Conservation (phyloP, 257 asterid genomes). For the Solanum appendiculatum region DNA sequence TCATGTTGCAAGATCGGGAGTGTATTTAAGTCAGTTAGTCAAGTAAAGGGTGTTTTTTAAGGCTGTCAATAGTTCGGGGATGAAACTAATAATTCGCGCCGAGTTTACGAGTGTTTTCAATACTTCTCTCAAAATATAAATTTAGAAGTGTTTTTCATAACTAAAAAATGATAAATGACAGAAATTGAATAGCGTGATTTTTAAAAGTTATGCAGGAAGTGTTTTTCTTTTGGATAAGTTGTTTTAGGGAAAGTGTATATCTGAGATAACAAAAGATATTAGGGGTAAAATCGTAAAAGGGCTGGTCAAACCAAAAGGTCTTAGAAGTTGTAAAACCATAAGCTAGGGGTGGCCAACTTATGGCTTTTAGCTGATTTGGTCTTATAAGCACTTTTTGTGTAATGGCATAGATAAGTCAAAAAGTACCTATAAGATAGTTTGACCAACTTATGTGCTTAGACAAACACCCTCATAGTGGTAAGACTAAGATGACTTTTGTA, state of each 20-base stretch:
- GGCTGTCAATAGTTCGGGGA: too few species aligned
- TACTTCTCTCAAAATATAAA: background rate
- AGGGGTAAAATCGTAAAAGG: background rate
- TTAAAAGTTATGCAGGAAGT: background rate
- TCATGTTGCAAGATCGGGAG: too few species aligned
- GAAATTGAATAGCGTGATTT: background rate
- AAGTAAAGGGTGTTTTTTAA: too few species aligned
- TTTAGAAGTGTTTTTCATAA: background rate
- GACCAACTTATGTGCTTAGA: background rate
- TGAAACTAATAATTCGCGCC: too few species aligned
- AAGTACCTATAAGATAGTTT: background rate
- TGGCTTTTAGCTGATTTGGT: background rate
- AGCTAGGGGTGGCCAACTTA: background rate
- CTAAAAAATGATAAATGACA: background rate
- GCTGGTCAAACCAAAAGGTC: background rate
- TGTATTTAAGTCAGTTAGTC: too few species aligned
- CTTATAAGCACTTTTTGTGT: background rate
- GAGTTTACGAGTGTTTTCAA: too few species aligned
- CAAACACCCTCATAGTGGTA: background rate
- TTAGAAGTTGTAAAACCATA: background rate
- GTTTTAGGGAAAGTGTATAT: background rate
- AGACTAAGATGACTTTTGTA: background rate
- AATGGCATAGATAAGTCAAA: background rate
- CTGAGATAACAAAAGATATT: background rate
- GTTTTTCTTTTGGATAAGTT: background rate